Evolutionary conservation across 139 green algal species (phyloP).

Genomic region (Tetraselmis chui): DNA sequence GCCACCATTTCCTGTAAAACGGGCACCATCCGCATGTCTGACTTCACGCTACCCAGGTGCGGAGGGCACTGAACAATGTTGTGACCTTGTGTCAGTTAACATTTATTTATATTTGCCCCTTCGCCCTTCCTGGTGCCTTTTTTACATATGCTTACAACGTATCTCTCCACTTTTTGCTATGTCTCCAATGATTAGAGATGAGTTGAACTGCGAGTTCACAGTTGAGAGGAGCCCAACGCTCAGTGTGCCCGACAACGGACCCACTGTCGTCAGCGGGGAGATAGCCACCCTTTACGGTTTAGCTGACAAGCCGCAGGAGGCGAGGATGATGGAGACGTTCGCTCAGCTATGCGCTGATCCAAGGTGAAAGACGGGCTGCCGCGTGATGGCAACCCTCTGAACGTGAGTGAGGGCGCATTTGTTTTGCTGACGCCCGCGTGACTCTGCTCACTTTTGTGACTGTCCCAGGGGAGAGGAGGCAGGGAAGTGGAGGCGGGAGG

Average conservation of each 20-base stretch:
- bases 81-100: too few relatives aligned
- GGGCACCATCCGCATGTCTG: background rate
- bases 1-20: background rate
- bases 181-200: too few relatives aligned
- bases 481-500: background rate
- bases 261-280: background rate
- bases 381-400: background rate
- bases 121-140: too few relatives aligned
- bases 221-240: background rate
- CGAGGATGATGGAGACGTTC: background rate
- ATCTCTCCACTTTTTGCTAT: too few relatives aligned
- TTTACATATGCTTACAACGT: too few relatives aligned
- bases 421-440: background rate
- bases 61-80: background rate
- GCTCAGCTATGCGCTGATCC: background rate
- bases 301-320: background rate
- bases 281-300: background rate
- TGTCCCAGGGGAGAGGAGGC: background rate
- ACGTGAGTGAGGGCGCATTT: background rate
- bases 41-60: background rate
- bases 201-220: background rate
- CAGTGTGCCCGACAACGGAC: background rate
- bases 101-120: too few relatives aligned
- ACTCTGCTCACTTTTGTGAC: background rate
- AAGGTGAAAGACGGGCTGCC: too few relatives aligned